Evolutionary conservation across 2,329 filamentous ascomycete species (phyloP).

Genomic region (Fusarium sp.): DNA sequence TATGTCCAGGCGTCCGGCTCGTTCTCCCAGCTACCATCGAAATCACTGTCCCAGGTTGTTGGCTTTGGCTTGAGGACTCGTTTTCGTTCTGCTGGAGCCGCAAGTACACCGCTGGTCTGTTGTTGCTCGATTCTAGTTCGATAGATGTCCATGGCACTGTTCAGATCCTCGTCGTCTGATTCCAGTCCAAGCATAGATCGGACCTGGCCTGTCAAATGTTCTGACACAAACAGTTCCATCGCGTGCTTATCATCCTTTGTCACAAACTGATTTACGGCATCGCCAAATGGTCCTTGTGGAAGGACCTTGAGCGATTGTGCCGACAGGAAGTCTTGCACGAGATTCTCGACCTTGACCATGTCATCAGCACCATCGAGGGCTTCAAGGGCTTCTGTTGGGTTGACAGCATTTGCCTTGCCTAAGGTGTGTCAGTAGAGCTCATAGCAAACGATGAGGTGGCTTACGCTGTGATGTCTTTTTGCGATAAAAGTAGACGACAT

Average conservation of each 20-base stretch:
- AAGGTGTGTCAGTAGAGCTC: slow-evolving; percentile 8
- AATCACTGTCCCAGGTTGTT: slow-evolving; percentile 86
- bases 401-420: slow-evolving; percentile 57
- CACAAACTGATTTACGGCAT: slow-evolving; percentile 92
- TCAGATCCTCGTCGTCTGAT: slow-evolving; percentile 74
- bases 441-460: not conserved
- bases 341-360: slow-evolving; percentile 85
- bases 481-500: slow-evolving; percentile 92
- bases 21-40: slow-evolving; percentile 88
- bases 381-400: slow-evolving; percentile 73
- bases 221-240: slow-evolving; percentile 83
- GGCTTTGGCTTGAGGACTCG: slow-evolving; percentile 78
- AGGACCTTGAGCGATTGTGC: slow-evolving; percentile 93
- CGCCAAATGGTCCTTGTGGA: slow-evolving; percentile 91
- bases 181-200: slow-evolving; percentile 76
- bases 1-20: slow-evolving; percentile 71
- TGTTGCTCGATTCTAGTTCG: slow-evolving; percentile 76
- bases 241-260: slow-evolving; percentile 95
- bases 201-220: slow-evolving; percentile 77
- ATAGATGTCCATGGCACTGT: slow-evolving; percentile 79
- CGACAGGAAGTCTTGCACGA: slow-evolving; percentile 88
- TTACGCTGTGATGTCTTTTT: slow-evolving; percentile 76
- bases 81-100: slow-evolving; percentile 56
- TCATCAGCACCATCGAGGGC: slow-evolving; percentile 66
- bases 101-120: slow-evolving; percentile 72